A percentile compares a stretch with the other conserved stretches of the same genome.
Evolutionary conservation across 2,329 filamentous ascomycete genomes (phyloP).

Genomic region (Fusarium pilosicola): DNA sequence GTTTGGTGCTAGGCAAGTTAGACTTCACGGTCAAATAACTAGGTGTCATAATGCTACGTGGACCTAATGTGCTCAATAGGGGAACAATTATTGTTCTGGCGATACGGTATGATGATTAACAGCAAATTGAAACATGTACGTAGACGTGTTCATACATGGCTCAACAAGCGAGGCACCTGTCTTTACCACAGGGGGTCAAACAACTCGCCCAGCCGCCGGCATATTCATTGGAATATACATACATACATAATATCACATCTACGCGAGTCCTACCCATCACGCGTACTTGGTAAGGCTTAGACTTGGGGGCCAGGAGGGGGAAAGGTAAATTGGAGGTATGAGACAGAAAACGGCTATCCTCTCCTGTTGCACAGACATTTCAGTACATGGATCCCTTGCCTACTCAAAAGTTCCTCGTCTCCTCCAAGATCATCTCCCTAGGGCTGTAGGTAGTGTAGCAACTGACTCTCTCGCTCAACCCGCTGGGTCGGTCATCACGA

Average conservation of each 20-base stretch:
- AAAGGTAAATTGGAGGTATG: slow-evolving; percentile 6
- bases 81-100: not conserved
- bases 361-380: slow-evolving; percentile 16
- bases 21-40: slow-evolving; percentile 12
- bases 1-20: slow-evolving; percentile 1
- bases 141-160: not conserved
- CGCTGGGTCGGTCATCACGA: slow-evolving; percentile 14
- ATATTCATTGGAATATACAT: not conserved
- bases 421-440: slow-evolving; percentile 19
- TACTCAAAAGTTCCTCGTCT: slow-evolving; percentile 21
- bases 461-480: not conserved
- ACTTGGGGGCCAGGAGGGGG: not conserved
- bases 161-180: slow-evolving; percentile 6
- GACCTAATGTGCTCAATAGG: slow-evolving; percentile 7
- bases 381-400: slow-evolving; percentile 27
- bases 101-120: not conserved
- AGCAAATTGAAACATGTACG: not conserved
- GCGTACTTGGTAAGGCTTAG: slow-evolving; percentile 3
- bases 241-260: not conserved
- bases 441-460: slow-evolving; percentile 27
- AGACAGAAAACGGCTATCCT: slow-evolving; percentile 22
- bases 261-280: not conserved
- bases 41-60: slow-evolving; percentile 21
- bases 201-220: not conserved
- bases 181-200: not conserved